Evolutionary conservation across 2,329 filamentous ascomycete genomes (phyloP).

Genomic region (Shiraia sp.): DNA sequence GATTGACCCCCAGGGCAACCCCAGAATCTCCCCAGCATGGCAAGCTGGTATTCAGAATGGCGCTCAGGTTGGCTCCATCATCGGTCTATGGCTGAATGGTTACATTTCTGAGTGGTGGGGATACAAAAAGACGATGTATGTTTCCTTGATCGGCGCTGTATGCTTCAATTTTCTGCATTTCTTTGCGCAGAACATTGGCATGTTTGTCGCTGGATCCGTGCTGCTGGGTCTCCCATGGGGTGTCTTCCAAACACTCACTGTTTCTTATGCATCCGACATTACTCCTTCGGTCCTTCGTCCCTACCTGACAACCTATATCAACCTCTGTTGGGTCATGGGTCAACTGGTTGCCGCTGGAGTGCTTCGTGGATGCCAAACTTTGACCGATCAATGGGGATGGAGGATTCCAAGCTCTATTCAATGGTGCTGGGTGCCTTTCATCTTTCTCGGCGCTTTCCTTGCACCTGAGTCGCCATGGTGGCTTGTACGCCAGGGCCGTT

Average conservation of each 20-base stretch:
- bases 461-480: constrained; percentile 58
- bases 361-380: constrained; percentile 65
- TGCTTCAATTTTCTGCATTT: constrained; percentile 47
- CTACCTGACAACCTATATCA: constrained; percentile 61
- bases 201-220: constrained; percentile 56
- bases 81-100: constrained; percentile 10
- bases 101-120: constrained; percentile 15
- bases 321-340: constrained; percentile 73
- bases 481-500: constrained; percentile 49
- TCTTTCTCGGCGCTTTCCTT: constrained; percentile 28
- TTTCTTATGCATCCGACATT: constrained; percentile 68
- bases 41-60: constrained; percentile 18
- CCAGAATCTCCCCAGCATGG: constrained; percentile 16
- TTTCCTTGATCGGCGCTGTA: constrained; percentile 8
- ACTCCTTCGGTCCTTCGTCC: constrained; percentile 57
- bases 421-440: constrained; percentile 67
- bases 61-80: constrained; percentile 13
- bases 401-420: constrained; percentile 67
- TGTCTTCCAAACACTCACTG: constrained; percentile 50
- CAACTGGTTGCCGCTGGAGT: constrained; percentile 71
- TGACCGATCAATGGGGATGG: constrained; percentile 66
- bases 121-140: constrained; percentile 18
- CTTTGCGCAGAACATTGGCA: constrained; percentile 43
- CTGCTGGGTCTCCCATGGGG: constrained; percentile 52
- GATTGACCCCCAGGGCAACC: constrained; percentile 7